Evolutionary conservation across 352 stramenopile genomes (phyloP).

Genomic region (Pythium dissotocum): DNA sequence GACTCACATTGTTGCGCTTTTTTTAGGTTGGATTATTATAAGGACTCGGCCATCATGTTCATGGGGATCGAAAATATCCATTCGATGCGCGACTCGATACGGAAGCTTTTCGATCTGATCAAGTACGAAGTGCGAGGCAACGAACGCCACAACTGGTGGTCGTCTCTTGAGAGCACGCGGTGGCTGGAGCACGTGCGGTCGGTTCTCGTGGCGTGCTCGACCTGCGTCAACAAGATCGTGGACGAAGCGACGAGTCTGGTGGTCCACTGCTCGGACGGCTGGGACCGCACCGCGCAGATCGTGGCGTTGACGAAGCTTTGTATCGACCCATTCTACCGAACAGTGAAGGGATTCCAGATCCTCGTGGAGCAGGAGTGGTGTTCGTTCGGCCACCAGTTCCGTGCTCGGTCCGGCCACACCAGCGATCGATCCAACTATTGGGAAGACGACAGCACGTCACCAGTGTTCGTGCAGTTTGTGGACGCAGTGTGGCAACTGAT

Average conservation of each 20-base stretch:
- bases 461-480: conserved; percentile 99
- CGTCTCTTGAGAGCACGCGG: conserved; percentile 73
- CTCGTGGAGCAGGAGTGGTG: conserved; percentile 99
- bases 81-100: conserved; percentile 86
- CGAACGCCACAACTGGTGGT: conserved; percentile 80
- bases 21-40: conserved; percentile 75
- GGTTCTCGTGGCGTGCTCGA: conserved; percentile 88
- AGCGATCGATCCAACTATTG: conserved; percentile 74
- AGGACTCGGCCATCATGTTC: conserved; percentile 73
- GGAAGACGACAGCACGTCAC: conserved; percentile 96
- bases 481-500: conserved; percentile 98
- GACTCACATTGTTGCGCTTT: conserved; percentile 20
- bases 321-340: conserved; percentile 97
- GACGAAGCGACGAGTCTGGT: conserved; percentile 92
- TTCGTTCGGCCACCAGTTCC: conserved; percentile 98
- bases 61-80: conserved; percentile 95
- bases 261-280: conserved; percentile 99
- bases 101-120: conserved; percentile 80
- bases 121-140: conserved; percentile 84
- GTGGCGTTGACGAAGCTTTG: conserved; percentile 94
- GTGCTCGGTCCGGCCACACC: conserved; percentile 79
- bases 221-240: conserved; percentile 87
- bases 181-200: conserved; percentile 85
- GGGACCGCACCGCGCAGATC: conserved; percentile 98
- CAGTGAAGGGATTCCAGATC: conserved; percentile 94